Evolutionary conservation across 2,329 filamentous ascomycete species (phyloP), one percentile per base, ranked within the genome.

Genomic region (Exserohilum rostratum): DNA sequence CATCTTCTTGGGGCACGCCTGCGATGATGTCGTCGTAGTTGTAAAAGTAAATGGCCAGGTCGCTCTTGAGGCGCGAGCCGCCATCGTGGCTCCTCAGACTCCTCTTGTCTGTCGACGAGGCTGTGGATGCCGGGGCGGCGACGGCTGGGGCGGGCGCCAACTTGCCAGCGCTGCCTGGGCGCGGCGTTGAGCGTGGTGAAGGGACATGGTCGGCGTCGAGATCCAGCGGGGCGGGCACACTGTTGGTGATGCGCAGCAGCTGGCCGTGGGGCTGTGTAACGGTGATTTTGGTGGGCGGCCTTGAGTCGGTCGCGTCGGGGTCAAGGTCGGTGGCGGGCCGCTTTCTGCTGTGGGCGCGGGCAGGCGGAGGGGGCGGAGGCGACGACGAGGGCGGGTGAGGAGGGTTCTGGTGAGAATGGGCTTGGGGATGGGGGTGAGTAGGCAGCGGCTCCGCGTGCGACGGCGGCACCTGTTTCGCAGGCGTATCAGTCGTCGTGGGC

Each of bases 1-100:
- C 88, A 65, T 88, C 82, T 76, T 93, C 88, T 66, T 89, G 89
- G 34, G 87, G 85, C 60, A 91, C 88, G 71, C 96, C 90, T 58
- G 90, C 92, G 77, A 98, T 91, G 63, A 97, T 85, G 72, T 96
- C 91, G 76, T 97, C 93, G 76, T 96, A 98, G 69, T 96, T 93
- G 47, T 90, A 87, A 70, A 98, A 97, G 77, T 96, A 98, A 43
- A 87, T 85, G 33, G 92, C 88, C 57, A 98, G 82, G 71, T 97
- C 93, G 77, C 92, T 97, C 82, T 96, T 96, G 77, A 92, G 88
- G 65, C 91, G 84, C 46, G 88, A 88, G 10, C 89, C 90, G 67
- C 84, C 84, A 71, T 96, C 91, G 68, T 96, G 90, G 47, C 91
- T 96, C 59, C 93, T 86, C 72, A 97, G 80, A 71, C 91, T 93